phyloP scores from a whole-genome alignment of 139 green algal species.

The Auxenochlorella protothecoides region DNA sequence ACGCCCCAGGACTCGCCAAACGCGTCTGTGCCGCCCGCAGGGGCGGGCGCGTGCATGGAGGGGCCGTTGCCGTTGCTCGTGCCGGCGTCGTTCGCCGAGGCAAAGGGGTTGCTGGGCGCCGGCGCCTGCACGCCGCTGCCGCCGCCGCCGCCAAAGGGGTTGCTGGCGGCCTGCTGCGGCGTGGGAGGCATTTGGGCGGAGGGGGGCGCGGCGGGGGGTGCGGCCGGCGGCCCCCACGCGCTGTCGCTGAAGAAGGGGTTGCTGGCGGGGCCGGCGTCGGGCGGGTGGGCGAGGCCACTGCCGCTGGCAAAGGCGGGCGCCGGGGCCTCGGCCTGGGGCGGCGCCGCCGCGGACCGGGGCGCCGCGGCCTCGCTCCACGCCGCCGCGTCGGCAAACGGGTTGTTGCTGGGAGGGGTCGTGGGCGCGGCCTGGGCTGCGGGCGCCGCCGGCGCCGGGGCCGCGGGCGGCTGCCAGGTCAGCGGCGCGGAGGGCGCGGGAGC shows the following conservation, averaged over 20 bases:
- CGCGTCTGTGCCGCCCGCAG: too few relatives aligned
- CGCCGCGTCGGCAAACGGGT: background rate
- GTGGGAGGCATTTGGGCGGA: background rate
- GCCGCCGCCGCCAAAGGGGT: too few relatives aligned
- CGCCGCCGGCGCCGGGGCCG: background rate
- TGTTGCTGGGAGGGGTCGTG: background rate
- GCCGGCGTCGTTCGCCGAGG: too few relatives aligned
- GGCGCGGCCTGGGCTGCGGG: background rate
- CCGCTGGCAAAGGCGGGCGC: background rate
- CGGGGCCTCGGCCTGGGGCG: background rate
- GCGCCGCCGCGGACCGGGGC: background rate
- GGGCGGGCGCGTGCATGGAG: too few relatives aligned
- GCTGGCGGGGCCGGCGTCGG: too few relatives aligned
- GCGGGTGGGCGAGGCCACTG: background rate
- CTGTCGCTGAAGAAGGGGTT: slow-evolving; percentile 12
- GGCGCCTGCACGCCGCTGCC: too few relatives aligned
- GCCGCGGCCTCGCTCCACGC: background rate
- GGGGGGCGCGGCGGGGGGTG: background rate
- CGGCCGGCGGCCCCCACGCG: background rate
- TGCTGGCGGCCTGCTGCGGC: background rate
- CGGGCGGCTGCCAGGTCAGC: background rate
- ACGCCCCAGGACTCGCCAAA: too few relatives aligned
- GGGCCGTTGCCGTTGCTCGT: too few relatives aligned
- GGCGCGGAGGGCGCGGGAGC: background rate
- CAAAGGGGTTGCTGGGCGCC: too few relatives aligned